Percentiles rank a stretch among this genome's conserved stretches.
Evolutionary conservation across 306 rosid genomes (phyloP).

Genomic region (Corylus americana): DNA sequence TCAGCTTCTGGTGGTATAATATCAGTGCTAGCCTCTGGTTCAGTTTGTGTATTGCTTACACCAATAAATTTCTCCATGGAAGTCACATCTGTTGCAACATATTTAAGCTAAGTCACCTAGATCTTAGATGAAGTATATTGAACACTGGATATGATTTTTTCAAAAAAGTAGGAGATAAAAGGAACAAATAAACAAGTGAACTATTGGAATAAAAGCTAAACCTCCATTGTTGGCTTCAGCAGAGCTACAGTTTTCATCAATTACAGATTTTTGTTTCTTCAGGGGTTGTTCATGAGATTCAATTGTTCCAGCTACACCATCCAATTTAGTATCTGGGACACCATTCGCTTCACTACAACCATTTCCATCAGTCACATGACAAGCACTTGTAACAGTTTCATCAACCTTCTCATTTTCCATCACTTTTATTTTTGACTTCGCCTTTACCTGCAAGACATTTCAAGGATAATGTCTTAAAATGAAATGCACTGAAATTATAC

Average conservation of each 20-base stretch:
- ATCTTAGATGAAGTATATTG: constrained; percentile 18
- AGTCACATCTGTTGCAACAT: constrained; percentile 39
- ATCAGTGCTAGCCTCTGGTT: constrained; percentile 40
- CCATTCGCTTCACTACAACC: constrained; percentile 36
- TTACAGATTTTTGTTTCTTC: constrained; percentile 60
- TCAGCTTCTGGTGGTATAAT: constrained; percentile 51
- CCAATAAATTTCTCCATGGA: constrained; percentile 35
- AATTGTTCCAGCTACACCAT: constrained; percentile 31
- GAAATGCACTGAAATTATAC: neutral
- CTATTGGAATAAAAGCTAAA: constrained; percentile 20
- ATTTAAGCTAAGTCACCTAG: constrained; percentile 22
- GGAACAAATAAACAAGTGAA: neutral
- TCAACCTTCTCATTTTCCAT: constrained; percentile 42
- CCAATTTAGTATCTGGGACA: constrained; percentile 47
- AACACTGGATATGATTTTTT: neutral
- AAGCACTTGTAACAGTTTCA: constrained; percentile 32
- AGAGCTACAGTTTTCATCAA: constrained; percentile 33
- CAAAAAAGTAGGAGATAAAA: neutral
- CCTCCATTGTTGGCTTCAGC: constrained; percentile 57
- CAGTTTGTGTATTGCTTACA: constrained; percentile 40
- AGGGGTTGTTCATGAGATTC: constrained; percentile 49
- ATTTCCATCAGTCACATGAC: constrained; percentile 44
- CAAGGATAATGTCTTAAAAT: neutral
- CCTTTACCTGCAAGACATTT: constrained; percentile 31
- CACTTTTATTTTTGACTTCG: constrained; percentile 42